Evolutionary conservation across 208 protist species (phyloP).

Genomic region (Acanthamoeba pearcei): DNA sequence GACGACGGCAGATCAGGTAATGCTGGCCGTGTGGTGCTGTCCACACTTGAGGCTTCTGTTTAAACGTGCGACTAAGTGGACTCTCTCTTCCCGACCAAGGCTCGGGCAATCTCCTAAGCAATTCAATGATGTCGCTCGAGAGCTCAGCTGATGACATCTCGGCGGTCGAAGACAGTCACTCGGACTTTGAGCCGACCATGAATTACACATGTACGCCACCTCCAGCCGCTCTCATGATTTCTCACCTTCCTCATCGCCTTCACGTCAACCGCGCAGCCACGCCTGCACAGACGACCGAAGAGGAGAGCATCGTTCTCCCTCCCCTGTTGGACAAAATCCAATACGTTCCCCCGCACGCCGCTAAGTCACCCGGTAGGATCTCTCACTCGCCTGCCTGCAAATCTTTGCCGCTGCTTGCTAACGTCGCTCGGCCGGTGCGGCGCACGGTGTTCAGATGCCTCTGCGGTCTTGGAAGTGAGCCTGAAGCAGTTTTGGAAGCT

Average conservation of each 20-base stretch:
- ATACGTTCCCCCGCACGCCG: conserved; percentile 36
- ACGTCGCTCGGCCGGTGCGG: not conserved
- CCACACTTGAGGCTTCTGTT: not conserved
- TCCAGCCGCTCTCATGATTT: not conserved
- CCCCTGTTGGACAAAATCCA: conserved; percentile 15
- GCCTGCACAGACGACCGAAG: not conserved
- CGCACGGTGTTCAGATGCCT: not conserved
- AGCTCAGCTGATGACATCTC: conserved; percentile 27
- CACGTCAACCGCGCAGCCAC: not conserved
- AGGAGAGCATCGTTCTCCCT: conserved; percentile 18
- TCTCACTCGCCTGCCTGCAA: not conserved
- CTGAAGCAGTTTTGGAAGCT: conserved; percentile 73
- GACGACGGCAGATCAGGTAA: conserved; percentile 11
- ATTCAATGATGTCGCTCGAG: not conserved
- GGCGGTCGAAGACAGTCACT: not conserved
- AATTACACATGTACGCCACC: not conserved
- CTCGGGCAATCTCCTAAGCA: not conserved
- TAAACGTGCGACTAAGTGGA: not conserved
- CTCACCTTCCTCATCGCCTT: not conserved
- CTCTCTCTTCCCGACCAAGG: not conserved
- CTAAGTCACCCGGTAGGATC: conserved; percentile 18
- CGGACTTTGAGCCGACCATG: not conserved
- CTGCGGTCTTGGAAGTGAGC: conserved; percentile 47
- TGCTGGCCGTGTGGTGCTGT: not conserved
- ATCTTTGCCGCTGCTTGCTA: not conserved